These are phyloP conservation scores for Penicillium frequentans DNA, from an alignment of 2,329 filamentous ascomycete genomes.

Conservation along the genomic window DNA sequence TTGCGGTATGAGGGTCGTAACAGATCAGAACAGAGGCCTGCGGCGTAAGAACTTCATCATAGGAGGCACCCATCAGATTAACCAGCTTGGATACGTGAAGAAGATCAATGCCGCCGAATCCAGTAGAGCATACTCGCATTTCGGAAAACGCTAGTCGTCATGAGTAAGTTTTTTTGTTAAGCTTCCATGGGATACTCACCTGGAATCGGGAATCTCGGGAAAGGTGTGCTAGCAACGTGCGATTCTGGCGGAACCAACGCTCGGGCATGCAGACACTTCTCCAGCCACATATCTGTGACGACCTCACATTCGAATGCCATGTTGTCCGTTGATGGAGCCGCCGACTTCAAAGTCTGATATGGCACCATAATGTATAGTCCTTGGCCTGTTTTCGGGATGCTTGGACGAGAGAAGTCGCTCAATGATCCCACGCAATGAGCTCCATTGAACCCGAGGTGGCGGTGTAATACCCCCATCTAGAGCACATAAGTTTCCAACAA, in stretches of 20 bases:
- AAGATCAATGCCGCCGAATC: conserved; percentile 80
- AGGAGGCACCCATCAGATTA: conserved; percentile 73
- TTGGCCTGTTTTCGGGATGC: conserved; percentile 34
- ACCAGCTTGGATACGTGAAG: conserved; percentile 79
- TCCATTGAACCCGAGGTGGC: conserved; percentile 43
- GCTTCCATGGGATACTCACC: conserved; percentile 34
- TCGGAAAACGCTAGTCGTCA: conserved; percentile 57
- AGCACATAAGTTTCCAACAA: conserved; percentile 10
- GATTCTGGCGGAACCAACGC: conserved; percentile 66
- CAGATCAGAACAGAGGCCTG: conserved; percentile 78
- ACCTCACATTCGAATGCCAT: conserved; percentile 46
- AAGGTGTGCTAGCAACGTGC: conserved; percentile 75
- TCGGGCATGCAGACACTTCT: conserved; percentile 80
- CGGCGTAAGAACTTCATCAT: conserved; percentile 73
- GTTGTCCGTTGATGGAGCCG: conserved; percentile 41
- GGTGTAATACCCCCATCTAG: conserved; percentile 38
- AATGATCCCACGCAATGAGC: conserved; percentile 38
- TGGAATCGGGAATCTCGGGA: conserved; percentile 67
- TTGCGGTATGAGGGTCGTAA: conserved; percentile 53
- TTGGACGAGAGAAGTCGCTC: conserved; percentile 34
- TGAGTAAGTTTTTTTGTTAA: conserved; percentile 9
- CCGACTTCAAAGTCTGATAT: conserved; percentile 33
- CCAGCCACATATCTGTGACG: conserved; percentile 91
- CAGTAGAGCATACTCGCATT: conserved; percentile 76
- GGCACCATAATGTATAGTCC: conserved; percentile 42